Evolutionary conservation across 495 filamentous ascomycete species (phyloP).

Genomic region (Podospora fimiseda): DNA sequence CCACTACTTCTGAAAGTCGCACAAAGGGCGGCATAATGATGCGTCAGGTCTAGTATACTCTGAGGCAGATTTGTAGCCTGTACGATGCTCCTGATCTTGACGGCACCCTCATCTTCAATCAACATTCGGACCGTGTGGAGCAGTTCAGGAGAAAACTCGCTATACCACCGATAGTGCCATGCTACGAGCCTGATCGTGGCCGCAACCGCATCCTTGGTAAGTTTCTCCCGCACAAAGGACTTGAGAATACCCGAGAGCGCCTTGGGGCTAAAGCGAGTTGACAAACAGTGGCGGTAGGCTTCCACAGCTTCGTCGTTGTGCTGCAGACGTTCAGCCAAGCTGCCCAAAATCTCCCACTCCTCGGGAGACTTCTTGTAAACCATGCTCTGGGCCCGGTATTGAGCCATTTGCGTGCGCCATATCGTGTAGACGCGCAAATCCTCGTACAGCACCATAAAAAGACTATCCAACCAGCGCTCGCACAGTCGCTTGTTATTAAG

Average conservation of each 20-base stretch:
- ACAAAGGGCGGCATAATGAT: constrained; percentile 91
- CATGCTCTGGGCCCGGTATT: constrained; percentile 80
- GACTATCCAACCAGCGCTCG: constrained; percentile 94
- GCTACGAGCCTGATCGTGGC: constrained; percentile 82
- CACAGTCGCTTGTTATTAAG: constrained; percentile 96
- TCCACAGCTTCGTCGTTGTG: constrained; percentile 83
- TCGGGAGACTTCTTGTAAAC: constrained; percentile 93
- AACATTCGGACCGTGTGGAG: constrained; percentile 80
- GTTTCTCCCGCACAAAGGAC: constrained; percentile 59
- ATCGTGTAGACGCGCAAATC: constrained; percentile 98
- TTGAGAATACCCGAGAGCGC: constrained; percentile 79
- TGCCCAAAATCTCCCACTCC: constrained; percentile 97
- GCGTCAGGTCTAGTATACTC: constrained; percentile 86
- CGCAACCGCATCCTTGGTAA: constrained; percentile 66
- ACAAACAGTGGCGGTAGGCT: constrained; percentile 79
- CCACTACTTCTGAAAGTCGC: constrained; percentile 92
- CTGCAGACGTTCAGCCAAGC: constrained; percentile 85
- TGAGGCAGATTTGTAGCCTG: constrained; percentile 92
- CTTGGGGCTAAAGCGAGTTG: constrained; percentile 80
- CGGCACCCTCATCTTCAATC: constrained; percentile 95
- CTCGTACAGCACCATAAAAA: constrained; percentile 99
- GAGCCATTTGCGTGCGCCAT: constrained; percentile 95
- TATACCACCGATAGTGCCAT: constrained; percentile 99
- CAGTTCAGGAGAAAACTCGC: constrained; percentile 92
- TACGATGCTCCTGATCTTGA: constrained; percentile 94